phyloP scores from a whole-genome alignment of 2,329 filamentous ascomycete genomes.

The Alternaria ventricosa region DNA sequence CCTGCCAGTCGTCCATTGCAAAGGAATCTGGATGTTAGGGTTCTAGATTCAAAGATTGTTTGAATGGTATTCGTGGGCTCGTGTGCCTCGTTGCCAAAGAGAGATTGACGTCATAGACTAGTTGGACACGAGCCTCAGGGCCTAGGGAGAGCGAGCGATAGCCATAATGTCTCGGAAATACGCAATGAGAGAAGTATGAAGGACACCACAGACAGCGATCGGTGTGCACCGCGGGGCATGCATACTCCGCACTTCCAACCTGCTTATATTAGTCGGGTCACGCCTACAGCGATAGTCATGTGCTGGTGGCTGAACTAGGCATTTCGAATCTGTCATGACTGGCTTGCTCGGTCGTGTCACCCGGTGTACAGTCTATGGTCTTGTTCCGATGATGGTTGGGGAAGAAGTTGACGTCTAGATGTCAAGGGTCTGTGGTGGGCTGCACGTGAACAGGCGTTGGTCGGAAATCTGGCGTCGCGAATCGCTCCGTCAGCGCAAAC shows the following conservation, averaged over 20 bases:
- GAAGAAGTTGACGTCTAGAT: not conserved
- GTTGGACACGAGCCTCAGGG: not conserved
- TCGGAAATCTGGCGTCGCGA: not conserved
- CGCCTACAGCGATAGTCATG: not conserved
- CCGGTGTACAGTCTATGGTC: not conserved
- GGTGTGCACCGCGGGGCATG: constrained; percentile 2
- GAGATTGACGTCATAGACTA: constrained; percentile 9
- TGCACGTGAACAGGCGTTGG: constrained; percentile 12
- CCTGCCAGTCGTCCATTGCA: constrained; percentile 30
- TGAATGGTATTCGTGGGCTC: not conserved
- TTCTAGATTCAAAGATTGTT: not conserved
- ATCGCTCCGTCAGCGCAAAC: not conserved
- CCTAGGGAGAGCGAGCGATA: not conserved
- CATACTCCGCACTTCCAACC: constrained; percentile 2
- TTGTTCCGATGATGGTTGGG: not conserved
- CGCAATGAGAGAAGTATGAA: not conserved
- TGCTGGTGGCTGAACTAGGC: not conserved
- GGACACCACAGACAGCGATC: not conserved
- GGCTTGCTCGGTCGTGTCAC: not conserved
- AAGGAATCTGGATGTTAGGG: not conserved
- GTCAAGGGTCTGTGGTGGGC: not conserved
- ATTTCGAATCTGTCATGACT: not conserved
- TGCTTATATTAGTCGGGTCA: not conserved
- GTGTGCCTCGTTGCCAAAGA: not conserved
- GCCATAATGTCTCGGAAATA: not conserved